phyloP scores from a whole-genome alignment of 805 yeast species.

The Lipomyces orientalis region DNA sequence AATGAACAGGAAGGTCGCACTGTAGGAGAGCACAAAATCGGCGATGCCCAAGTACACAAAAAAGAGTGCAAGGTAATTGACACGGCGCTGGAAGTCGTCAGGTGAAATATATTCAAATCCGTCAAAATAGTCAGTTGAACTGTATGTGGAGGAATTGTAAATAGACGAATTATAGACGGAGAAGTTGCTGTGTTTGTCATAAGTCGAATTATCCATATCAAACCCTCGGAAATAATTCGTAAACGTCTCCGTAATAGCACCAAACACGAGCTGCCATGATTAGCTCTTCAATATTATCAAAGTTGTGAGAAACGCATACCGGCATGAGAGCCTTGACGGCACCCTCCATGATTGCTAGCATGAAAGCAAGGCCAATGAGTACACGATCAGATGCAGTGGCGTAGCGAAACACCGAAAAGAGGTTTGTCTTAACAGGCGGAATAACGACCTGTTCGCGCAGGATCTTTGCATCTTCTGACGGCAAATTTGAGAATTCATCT shows the following conservation, averaged over 20 bases:
- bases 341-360: slow-evolving; percentile 47
- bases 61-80: slow-evolving; percentile 48
- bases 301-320: background rate
- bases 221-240: slow-evolving; percentile 39
- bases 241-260: slow-evolving; percentile 49
- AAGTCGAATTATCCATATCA: slow-evolving; percentile 10
- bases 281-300: slow-evolving; percentile 6
- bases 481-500: slow-evolving; percentile 40
- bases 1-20: slow-evolving; percentile 48
- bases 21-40: slow-evolving; percentile 37
- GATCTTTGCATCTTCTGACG: slow-evolving; percentile 44
- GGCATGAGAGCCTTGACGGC: slow-evolving; percentile 46
- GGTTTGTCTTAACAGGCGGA: slow-evolving; percentile 33
- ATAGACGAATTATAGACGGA: slow-evolving; percentile 9
- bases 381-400: slow-evolving; percentile 44
- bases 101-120: slow-evolving; percentile 34
- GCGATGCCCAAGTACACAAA: slow-evolving; percentile 52
- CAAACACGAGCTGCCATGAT: slow-evolving; percentile 45
- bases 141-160: slow-evolving; percentile 10
- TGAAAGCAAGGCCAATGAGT: slow-evolving; percentile 42
- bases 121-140: background rate
- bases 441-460: slow-evolving; percentile 45
- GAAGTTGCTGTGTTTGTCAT: slow-evolving; percentile 3
- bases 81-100: slow-evolving; percentile 45
- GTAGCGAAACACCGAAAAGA: slow-evolving; percentile 45